A percentile compares a stretch with the other conserved stretches of the same genome.
Evolutionary conservation across 768 basidiomycete genomes (phyloP).

Genomic region (Amanita rimosa): DNA sequence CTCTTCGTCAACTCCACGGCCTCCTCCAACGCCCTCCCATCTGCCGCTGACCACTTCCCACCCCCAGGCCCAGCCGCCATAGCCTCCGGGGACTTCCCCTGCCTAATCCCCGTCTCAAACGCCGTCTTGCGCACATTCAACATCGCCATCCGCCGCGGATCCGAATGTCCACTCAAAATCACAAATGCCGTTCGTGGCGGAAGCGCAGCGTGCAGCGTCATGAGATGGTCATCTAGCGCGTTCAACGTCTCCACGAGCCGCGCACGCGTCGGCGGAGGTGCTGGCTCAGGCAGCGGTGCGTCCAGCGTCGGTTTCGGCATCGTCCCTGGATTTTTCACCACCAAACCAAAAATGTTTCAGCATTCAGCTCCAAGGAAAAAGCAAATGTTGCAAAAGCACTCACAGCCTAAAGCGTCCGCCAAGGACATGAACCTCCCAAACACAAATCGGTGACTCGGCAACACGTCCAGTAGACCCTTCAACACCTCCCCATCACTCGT

Average conservation of each 20-base stretch:
- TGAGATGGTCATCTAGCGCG: slow-evolving; percentile 50
- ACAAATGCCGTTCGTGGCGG: slow-evolving; percentile 76
- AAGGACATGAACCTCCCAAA: slow-evolving; percentile 80
- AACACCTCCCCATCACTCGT: slow-evolving; percentile 69
- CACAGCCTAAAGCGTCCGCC: slow-evolving; percentile 77
- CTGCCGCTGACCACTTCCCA: slow-evolving; percentile 63
- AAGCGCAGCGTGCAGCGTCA: slow-evolving; percentile 50
- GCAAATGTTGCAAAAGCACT: too few species aligned
- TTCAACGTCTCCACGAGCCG: slow-evolving; percentile 26
- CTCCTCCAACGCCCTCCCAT: slow-evolving; percentile 72
- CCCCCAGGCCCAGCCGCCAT: slow-evolving; percentile 22
- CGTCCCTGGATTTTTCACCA: slow-evolving; percentile 43
- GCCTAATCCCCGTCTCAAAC: slow-evolving; percentile 58
- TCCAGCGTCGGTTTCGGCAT: slow-evolving; percentile 42
- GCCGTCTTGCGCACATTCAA: slow-evolving; percentile 58
- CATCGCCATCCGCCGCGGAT: slow-evolving; percentile 71
- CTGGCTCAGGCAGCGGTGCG: slow-evolving; percentile 14
- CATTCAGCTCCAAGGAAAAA: too few species aligned
- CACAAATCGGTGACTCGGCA: slow-evolving; percentile 63
- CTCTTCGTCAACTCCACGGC: slow-evolving; percentile 70
- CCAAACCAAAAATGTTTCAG: too few species aligned
- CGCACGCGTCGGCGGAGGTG: slow-evolving; percentile 23
- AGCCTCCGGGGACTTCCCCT: slow-evolving; percentile 45
- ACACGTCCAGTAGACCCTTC: slow-evolving; percentile 47
- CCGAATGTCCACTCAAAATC: slow-evolving; percentile 81